phyloP scores from a whole-genome alignment of 2,329 filamentous ascomycete species.

The Aspergillus sp. region DNA sequence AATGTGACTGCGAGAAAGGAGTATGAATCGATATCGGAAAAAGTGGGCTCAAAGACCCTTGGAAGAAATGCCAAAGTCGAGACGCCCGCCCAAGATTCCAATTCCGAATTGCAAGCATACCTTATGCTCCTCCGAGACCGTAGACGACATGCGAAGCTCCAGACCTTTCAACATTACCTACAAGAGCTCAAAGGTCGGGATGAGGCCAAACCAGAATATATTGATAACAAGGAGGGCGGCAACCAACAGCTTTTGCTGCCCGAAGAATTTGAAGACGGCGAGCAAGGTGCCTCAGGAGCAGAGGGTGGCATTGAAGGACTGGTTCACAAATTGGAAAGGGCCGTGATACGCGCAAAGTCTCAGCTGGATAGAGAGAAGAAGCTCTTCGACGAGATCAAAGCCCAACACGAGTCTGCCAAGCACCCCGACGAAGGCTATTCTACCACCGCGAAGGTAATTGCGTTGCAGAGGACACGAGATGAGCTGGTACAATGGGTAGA shows the following conservation, averaged over 20 bases:
- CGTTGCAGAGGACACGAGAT: constrained; percentile 42
- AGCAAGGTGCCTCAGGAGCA: constrained; percentile 2
- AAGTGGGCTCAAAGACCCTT: constrained; percentile 22
- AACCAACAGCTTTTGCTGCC: constrained; percentile 10
- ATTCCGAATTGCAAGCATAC: constrained; percentile 33
- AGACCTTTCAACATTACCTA: constrained; percentile 43
- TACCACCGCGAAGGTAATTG: constrained; percentile 22
- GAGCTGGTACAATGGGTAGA: constrained; percentile 50
- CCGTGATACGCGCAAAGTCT: constrained; percentile 31
- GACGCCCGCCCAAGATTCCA: constrained; percentile 12
- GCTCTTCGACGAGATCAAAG: constrained; percentile 27
- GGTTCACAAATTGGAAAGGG: constrained; percentile 34
- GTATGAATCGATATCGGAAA: constrained; percentile 29
- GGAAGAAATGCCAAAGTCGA: constrained; percentile 17
- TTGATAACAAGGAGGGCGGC: constrained; percentile 13
- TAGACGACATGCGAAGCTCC: constrained; percentile 41
- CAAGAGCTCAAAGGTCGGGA: constrained; percentile 34
- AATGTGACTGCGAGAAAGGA: constrained; percentile 37
- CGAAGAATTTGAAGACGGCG: constrained; percentile 13
- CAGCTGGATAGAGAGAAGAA: constrained; percentile 33
- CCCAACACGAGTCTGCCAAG: constrained; percentile 12
- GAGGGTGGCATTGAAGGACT: constrained; percentile 26
- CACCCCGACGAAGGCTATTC: constrained; percentile 1
- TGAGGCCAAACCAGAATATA: constrained; percentile 11
- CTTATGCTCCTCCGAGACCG: constrained; percentile 43